Percentiles rank a stretch among this genome's conserved stretches.
Evolutionary conservation across 1,284 basidiomycete genomes (phyloP).

Genomic region (Meripilus lineatus): DNA sequence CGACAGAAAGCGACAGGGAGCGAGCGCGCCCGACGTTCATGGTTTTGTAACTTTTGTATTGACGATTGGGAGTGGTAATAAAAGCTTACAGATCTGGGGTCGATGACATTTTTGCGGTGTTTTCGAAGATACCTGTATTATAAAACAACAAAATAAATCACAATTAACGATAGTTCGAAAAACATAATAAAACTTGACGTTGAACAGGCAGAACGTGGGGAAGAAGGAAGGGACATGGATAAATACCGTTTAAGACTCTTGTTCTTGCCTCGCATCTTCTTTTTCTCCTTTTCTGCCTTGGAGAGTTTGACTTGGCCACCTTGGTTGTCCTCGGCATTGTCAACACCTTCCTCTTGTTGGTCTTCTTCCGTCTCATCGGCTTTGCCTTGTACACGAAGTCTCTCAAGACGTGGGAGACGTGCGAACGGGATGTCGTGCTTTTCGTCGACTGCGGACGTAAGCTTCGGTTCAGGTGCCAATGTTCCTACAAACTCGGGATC

Average conservation of each 20-base stretch:
- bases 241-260: conserved; percentile 76
- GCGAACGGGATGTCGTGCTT: conserved; percentile 58
- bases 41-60: too few species aligned
- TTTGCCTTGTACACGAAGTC: conserved; percentile 67
- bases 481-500: conserved; percentile 83
- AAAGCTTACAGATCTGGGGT: conserved; percentile 71
- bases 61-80: background rate
- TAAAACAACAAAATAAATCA: background rate
- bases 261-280: conserved; percentile 80
- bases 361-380: conserved; percentile 60
- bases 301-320: conserved; percentile 19
- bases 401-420: conserved; percentile 68
- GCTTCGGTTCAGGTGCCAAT: conserved; percentile 56
- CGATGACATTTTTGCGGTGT: conserved; percentile 90
- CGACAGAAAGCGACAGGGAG: too few species aligned
- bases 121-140: conserved; percentile 73
- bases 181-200: too few species aligned
- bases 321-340: conserved; percentile 33
- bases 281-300: conserved; percentile 61
- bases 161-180: too few species aligned
- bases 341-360: conserved; percentile 25
- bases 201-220: background rate
- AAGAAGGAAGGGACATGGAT: background rate
- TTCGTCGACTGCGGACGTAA: conserved; percentile 52
- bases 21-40: too few species aligned